Conservation (phyloP, 2,329 filamentous ascomycete species). For the Dendryphion nanum region DNA sequence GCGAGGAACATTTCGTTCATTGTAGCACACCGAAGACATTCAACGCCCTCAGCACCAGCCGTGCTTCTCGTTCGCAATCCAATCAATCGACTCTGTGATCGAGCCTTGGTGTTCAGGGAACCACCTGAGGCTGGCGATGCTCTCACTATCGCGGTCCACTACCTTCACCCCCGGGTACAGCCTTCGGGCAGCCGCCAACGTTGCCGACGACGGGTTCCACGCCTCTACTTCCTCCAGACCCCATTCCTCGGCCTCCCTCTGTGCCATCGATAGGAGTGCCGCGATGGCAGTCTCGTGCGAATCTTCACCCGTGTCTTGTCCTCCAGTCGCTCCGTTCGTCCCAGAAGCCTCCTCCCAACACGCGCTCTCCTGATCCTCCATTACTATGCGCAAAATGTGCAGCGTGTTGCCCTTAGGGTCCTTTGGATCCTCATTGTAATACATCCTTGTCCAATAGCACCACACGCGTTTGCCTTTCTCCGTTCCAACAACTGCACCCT, state of each 20-base stretch:
- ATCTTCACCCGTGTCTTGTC: constrained; percentile 9
- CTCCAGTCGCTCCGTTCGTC: constrained; percentile 18
- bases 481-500: constrained; percentile 66
- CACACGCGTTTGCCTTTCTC: constrained; percentile 60
- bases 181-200: constrained; percentile 41
- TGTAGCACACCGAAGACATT: no score
- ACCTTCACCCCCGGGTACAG: constrained; percentile 53
- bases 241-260: constrained; percentile 70
- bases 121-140: constrained; percentile 72
- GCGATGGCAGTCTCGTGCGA: constrained; percentile 48
- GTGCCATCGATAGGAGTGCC: constrained; percentile 65
- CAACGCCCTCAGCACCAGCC: constrained; percentile 71
- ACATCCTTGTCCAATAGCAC: constrained; percentile 70
- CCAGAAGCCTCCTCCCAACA: constrained; percentile 17
- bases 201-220: constrained; percentile 72
- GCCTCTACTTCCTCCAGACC: constrained; percentile 68
- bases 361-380: constrained; percentile 54
- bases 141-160: constrained; percentile 60
- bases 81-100: constrained; percentile 57
- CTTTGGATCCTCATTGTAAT: constrained; percentile 55
- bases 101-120: constrained; percentile 50
- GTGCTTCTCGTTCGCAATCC: constrained; percentile 76
- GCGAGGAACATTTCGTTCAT: no score
- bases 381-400: constrained; percentile 66
- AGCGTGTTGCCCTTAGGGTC: constrained; percentile 63